phyloP scores from a whole-genome alignment of 148 eudicot genomes.

The Linanthus parryae region DNA sequence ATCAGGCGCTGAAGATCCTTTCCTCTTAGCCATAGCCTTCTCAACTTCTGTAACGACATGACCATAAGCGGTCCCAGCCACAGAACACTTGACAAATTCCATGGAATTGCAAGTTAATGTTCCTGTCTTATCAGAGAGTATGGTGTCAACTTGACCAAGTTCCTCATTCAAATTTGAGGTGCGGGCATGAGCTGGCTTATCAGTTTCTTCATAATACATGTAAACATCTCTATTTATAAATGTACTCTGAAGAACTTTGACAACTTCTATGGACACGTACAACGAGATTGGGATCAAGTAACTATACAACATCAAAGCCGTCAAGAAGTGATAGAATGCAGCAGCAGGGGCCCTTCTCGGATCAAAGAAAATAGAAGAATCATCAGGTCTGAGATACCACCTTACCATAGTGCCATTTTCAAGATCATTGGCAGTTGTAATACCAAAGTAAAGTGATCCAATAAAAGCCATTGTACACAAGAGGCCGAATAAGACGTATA shows the following conservation, averaged over 20 bases:
- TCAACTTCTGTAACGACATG: slow-evolving; percentile 83
- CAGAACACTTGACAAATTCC: slow-evolving; percentile 90
- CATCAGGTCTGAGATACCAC: slow-evolving; percentile 80
- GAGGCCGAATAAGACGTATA: slow-evolving; percentile 56
- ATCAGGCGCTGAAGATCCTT: slow-evolving; percentile 36
- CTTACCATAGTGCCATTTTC: slow-evolving; percentile 43
- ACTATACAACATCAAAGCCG: slow-evolving; percentile 65
- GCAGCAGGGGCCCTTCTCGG: slow-evolving; percentile 48
- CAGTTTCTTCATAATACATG: slow-evolving; percentile 83
- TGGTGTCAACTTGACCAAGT: slow-evolving; percentile 89
- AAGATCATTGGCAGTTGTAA: slow-evolving; percentile 52
- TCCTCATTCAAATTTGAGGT: slow-evolving; percentile 94
- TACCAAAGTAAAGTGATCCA: slow-evolving; percentile 76
- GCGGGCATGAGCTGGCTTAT: slow-evolving; percentile 86
- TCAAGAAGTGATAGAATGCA: slow-evolving; percentile 62
- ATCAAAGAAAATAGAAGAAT: slow-evolving; percentile 40
- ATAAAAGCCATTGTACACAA: slow-evolving; percentile 49
- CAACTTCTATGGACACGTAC: slow-evolving; percentile 88
- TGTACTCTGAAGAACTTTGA: slow-evolving; percentile 73
- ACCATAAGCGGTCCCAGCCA: slow-evolving; percentile 88
- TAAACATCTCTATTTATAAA: slow-evolving; percentile 69
- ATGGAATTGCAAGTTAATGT: slow-evolving; percentile 91
- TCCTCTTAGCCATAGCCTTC: slow-evolving; percentile 63
- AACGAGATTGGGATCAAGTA: slow-evolving; percentile 86
- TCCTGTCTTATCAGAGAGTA: slow-evolving; percentile 94